phyloP scores from a whole-genome alignment of 805 yeast species.

The Pichia nakasei region DNA sequence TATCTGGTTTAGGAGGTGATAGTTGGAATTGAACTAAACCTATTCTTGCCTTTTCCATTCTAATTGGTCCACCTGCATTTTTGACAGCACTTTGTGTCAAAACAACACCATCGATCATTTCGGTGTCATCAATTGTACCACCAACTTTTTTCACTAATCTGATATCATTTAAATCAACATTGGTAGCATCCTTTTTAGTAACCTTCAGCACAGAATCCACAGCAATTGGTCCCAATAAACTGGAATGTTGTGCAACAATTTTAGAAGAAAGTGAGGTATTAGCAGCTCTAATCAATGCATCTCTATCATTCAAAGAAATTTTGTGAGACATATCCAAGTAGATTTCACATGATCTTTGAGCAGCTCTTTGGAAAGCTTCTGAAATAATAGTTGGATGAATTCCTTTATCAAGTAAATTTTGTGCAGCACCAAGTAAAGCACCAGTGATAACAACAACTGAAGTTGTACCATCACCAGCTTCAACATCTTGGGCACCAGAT shows the following conservation, averaged over 20 bases:
- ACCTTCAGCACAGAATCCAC: conserved; percentile 89
- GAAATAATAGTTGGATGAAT: conserved; percentile 95
- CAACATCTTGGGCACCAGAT: conserved; percentile 95
- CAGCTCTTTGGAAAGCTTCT: conserved; percentile 87
- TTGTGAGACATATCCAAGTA: conserved; percentile 76
- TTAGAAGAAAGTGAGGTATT: conserved; percentile 89
- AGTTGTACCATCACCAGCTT: conserved; percentile 99
- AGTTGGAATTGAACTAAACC: conserved; percentile 89
- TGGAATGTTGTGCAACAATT: conserved; percentile 88
- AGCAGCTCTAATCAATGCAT: conserved; percentile 84
- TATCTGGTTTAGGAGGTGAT: conserved; percentile 94
- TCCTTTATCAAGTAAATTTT: conserved; percentile 76
- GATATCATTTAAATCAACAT: conserved; percentile 82
- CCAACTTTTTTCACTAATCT: conserved; percentile 90
- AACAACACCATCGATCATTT: conserved; percentile 86
- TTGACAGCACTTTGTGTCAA: conserved; percentile 85
- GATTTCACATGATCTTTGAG: conserved; percentile 71
- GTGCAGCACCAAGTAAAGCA: conserved; percentile 90
- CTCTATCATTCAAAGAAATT: conserved; percentile 72
- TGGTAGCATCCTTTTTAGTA: conserved; percentile 34
- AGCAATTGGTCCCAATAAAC: conserved; percentile 81
- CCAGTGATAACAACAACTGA: conserved; percentile 95
- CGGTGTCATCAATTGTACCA: conserved; percentile 96
- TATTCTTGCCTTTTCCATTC: conserved; percentile 88
- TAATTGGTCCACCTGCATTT: conserved; percentile 88